Base-by-base conservation (phyloP, 164 flowering plant species). In the Brasenia schreberi region DNA sequence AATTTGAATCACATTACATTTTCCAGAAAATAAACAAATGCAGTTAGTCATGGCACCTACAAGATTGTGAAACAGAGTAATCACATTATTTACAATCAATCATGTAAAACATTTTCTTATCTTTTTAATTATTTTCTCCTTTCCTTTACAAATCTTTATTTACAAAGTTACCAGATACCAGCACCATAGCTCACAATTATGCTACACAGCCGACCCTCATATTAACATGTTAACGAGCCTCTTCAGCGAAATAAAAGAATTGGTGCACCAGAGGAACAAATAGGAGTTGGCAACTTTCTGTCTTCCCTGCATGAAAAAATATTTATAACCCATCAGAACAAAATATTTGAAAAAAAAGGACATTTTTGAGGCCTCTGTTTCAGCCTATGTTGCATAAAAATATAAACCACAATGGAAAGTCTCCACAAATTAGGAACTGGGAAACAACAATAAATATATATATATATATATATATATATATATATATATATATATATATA, bases 221-320 rank as follows among this genome's bases (percentile, higher is more conserved):
- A 79, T 74, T 67, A n/a, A 70, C 66, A 79, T 76, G 81, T 61
- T 39, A 43, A 56, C 66, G 68, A 23, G 43, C 66, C 63, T 71
- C 66, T 77, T 65, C 6, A 69, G 73, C 69, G 12, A 7, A 79
- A 78, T 70, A 74, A 80, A 81, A 79, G 83, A 84, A 84, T 81
- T 65, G 73, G 76, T 70, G 74, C 80, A 76, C 73, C 72, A 80
- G 79, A 73, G 74, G 45, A 69, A 62, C 59, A 68, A 61, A 43
- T 27, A 63, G 10, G 4, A 63, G 62, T 43, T 63, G 17, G 60
- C 49, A 53, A 45, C 52, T 45, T 17, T 65, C 64, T 67, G 42
- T n/a, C 18, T 62, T 69, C 64, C 64, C n/a, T 43, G 43, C 27
- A 42, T n/a, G 39, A 2, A 4, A 59, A 39, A n/a, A 60, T 9